Base-by-base conservation (phyloP, 371 early-diverging fungal species). In the Rhizopus arrhizus region DNA sequence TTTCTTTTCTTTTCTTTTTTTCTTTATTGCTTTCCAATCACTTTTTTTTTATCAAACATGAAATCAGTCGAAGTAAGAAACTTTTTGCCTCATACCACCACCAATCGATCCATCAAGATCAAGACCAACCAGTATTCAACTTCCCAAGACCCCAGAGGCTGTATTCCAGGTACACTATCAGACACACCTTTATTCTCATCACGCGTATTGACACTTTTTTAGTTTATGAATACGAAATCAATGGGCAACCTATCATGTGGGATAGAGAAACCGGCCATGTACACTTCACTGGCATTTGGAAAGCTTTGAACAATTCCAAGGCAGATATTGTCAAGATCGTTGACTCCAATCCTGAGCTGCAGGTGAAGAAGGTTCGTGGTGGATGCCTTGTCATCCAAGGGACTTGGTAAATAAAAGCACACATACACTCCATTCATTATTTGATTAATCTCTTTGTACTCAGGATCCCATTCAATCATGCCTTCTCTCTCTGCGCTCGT, bases 201-300 rank as follows among this genome's bases (percentile, higher is more conserved):
- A 32, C 36, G 12, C 15, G 13, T 28, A 51, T 45, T 43, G 3
- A 48, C 29, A n/a, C 50, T 22, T 32, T 16, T 45, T 11, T 65
- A 83, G 87, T 89, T 1, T 89, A 81, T 64, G 89, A 89, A 69
- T 89, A 85, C 62, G 73, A 66, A 13, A 72, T 84, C 47, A 82
- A 84, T 50, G 75, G 75, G 7, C 81, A 83, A 38, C 82, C 85
- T 16, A 84, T 89, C 29, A 86, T 89, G 85, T 89, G 89, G 89
- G 89, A 89, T 65, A 79, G 86, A 59, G 86, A 89, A 56, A 80
- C 80, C 31, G 79, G 80, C 7, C 84, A 85, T 56, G 88, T 89
- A 9, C 84, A 85, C 64, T 89, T 86, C 51, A 89, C 89, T n/a
- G 87, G 88, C 22, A 88, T 89, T 52, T 87, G 89, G 87, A 86